Evolutionary conservation across 2,329 filamentous ascomycete genomes (phyloP), one percentile per base, ranked within the genome.

Genomic region (Aspergillus sp.): DNA sequence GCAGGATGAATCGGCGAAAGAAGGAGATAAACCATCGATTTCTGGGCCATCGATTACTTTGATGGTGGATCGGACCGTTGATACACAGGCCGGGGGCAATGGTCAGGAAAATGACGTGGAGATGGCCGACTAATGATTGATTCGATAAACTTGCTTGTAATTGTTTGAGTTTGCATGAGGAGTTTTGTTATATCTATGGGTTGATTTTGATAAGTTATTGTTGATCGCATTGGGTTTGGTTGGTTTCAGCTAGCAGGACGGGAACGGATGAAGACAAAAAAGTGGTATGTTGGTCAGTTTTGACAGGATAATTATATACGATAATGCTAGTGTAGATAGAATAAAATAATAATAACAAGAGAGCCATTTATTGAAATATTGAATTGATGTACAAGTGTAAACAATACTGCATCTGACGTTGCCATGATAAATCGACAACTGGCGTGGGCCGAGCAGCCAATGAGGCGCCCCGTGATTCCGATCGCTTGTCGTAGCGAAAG

Each of bases 61-160:
- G 48, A 71, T 77, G 59, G 64, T 74, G 34, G 79, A 82, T 46
- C 60, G 57, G 58, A 76, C 77, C 61, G 69, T 72, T 43, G 74
- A 77, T 49, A 70, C 70, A 12, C 62, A 60, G 7, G 58, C 53
- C 19, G 49, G 47, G 37, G 19, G 19, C 19, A 19, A 19, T 19
- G 29, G 59, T 48, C 53, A 62, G 6, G 74, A 79, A 47, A 69
- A 62, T 7, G 81, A 85, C 57, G 76, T 84, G 29, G 68, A 78
- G 42, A 85, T 85, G 82, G 72, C 68, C 29, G 78, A 73, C 38
- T 79, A 73, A 48, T 44, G 55, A 52, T 40, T 50, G 30, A 49
- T 42, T 19, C 19, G 19, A 19, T 19, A 2, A 19, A 19, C 19
- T 19, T 19, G 19, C 19, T 19, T 19, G 19, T 19, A 19, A 19